Base-by-base conservation (phyloP, 331 rosid species). In the Saraca asoca region DNA sequence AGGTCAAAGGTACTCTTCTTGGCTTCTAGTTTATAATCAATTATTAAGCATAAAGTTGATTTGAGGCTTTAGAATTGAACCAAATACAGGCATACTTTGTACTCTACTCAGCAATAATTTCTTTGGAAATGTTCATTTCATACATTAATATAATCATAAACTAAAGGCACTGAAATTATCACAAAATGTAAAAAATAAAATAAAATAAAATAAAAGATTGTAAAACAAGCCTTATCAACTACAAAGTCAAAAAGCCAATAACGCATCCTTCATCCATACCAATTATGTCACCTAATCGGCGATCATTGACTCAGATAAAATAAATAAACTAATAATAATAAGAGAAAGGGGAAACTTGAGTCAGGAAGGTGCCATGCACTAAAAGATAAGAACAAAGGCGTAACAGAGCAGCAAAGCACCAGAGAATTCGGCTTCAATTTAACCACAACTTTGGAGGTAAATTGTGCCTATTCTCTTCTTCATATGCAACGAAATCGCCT, bases 171-270 rank as follows among this genome's bases (percentile, higher is more conserved):
- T 24, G 31, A 24, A n/a, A 24, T 24, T 3, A 24, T 24, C 31
- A 24, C 3, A 24, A 24, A 24, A 24, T 24, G 31, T 24, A 3
- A 24, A 24, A 24, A 24, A n/a, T n/a, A n/a, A n/a, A n/a, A n/a
- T n/a, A n/a, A n/a, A n/a, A n/a, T n/a, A n/a, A 24, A 24, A 1
- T 24, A 1, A 62, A 76, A 79, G 11, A 37, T 41, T 73, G 80
- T 67, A 83, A 67, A 72, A 70, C 80, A 71, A 75, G 57, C 78
- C 72, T 85, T 79, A 64, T 73, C 78, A 64, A 62, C 80, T 81
- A 77, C 43, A 7, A 78, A 58, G 71, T 80, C 46, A 15, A 58
- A 69, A 24, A 24, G 54, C 80, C 68, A 57, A 80, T 68, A 74
- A 66, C 71, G 75, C 56, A 55, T 78, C 66, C 75, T 63, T 63